Percentiles rank a stretch among this genome's conserved stretches.
phyloP scores from a whole-genome alignment of 257 asterid genomes.

The Solanum gandarillasii region DNA sequence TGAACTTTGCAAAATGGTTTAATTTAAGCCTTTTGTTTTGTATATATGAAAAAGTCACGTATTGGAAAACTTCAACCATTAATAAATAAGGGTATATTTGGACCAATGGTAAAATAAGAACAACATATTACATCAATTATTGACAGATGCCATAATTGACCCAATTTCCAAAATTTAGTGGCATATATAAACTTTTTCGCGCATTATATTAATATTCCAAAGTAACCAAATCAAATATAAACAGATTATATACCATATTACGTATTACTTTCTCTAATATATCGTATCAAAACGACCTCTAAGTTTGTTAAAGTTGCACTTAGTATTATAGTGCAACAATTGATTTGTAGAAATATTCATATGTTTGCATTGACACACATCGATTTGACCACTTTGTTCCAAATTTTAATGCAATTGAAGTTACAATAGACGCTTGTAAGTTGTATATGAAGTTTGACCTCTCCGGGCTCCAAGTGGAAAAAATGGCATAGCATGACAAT shows the following conservation, averaged over 20 bases:
- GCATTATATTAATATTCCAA: background rate
- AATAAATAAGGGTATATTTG: background rate
- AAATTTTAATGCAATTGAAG: too few relatives aligned
- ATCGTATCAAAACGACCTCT: background rate
- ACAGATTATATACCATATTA: background rate
- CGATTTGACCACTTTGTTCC: background rate
- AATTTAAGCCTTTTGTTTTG: background rate
- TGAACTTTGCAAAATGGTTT: background rate
- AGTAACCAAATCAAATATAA: too few relatives aligned
- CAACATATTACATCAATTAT: background rate
- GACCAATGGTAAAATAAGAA: background rate
- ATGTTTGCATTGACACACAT: background rate
- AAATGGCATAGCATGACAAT: too few relatives aligned
- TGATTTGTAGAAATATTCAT: background rate
- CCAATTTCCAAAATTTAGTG: background rate
- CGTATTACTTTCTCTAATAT: too few relatives aligned
- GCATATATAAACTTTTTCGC: background rate
- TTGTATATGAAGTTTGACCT: too few relatives aligned
- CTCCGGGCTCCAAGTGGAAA: too few relatives aligned
- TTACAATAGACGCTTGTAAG: too few relatives aligned
- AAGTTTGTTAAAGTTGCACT: background rate
- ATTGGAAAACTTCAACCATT: background rate
- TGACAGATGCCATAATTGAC: background rate
- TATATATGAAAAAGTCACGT: background rate
- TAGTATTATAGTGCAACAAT: background rate